phyloP scores from a whole-genome alignment of 345 rosid species.

The Murraya paniculata region DNA sequence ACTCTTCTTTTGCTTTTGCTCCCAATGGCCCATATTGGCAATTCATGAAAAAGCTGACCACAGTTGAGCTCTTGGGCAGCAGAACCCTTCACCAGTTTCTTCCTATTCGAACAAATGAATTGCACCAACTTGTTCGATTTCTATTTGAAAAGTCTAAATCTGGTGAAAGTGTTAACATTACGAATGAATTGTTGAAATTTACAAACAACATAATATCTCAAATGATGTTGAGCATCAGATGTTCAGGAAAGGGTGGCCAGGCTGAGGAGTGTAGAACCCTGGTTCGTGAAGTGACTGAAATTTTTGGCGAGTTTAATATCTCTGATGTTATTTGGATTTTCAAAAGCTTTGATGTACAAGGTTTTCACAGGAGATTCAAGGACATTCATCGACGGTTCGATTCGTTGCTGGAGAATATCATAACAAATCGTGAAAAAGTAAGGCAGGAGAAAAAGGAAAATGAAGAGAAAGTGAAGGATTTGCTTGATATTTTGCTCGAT shows the following conservation, averaged over 20 bases:
- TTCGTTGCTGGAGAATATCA: conserved; percentile 34
- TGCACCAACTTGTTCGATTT: conserved; percentile 12
- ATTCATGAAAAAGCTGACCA: conserved; percentile 44
- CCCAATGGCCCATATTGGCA: conserved; percentile 46
- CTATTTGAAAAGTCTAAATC: conserved; percentile 20
- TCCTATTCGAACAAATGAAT: conserved; percentile 31
- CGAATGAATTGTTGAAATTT: conserved; percentile 37
- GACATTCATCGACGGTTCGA: conserved; percentile 30
- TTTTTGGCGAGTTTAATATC: conserved; percentile 45
- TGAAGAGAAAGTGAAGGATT: conserved; percentile 31
- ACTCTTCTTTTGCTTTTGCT: conserved; percentile 41
- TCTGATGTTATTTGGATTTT: conserved; percentile 47
- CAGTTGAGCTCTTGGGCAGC: conserved; percentile 40
- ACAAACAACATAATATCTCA: conserved; percentile 40
- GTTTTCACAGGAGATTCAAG: conserved; percentile 27
- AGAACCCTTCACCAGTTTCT: conserved; percentile 33
- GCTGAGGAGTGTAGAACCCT: conserved; percentile 32
- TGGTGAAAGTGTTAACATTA: conserved; percentile 30
- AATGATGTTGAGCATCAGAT: conserved; percentile 45
- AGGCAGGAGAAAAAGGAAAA: conserved; percentile 20
- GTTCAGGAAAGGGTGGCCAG: conserved; percentile 26
- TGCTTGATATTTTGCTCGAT: conserved; percentile 43
- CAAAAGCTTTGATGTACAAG: conserved; percentile 37
- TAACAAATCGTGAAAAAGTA: conserved; percentile 23
- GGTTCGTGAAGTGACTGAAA: conserved; percentile 35